Percentiles rank a stretch among this genome's conserved stretches.
These are phyloP conservation scores for Apiotrichum mycotoxinovorans DNA, from an alignment of 1,284 basidiomycete species.

Conservation along the genomic window DNA sequence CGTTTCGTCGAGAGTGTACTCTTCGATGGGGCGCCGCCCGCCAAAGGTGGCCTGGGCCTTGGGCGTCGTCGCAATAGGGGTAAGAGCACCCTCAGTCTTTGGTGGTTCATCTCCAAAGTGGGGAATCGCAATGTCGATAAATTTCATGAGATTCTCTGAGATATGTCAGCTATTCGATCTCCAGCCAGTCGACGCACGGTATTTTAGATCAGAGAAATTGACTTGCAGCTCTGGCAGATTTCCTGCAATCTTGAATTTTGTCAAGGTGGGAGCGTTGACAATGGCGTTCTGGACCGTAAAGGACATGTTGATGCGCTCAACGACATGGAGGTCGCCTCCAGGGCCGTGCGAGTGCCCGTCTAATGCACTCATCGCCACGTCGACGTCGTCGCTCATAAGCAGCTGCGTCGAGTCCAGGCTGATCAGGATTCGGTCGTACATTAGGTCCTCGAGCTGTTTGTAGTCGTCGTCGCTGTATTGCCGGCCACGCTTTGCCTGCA, in stretches of 20 bases:
- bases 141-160: conserved; percentile 73
- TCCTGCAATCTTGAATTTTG: conserved; percentile 88
- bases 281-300: conserved; percentile 93
- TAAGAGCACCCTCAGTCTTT: conserved; percentile 3
- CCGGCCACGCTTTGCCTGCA: conserved; percentile 80
- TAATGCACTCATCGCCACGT: conserved; percentile 75
- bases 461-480: conserved; percentile 89
- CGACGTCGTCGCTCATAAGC: conserved; percentile 79
- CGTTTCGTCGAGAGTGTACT: conserved; percentile 65
- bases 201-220: conserved; percentile 95
- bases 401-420: conserved; percentile 89
- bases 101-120: conserved; percentile 62
- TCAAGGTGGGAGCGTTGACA: conserved; percentile 76
- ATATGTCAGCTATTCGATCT: neutral
- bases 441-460: conserved; percentile 79
- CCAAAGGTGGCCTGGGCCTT: conserved; percentile 52
- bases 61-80: conserved; percentile 4
- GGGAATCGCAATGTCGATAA: conserved; percentile 89
- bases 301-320: conserved; percentile 90
- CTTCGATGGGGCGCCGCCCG: conserved; percentile 44
- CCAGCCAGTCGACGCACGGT: conserved; percentile 53
- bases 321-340: conserved; percentile 65
- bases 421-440: conserved; percentile 92
- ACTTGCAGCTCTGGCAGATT: conserved; percentile 82
- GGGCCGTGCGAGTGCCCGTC: conserved; percentile 51